These are phyloP conservation scores for Vitis rotundifolia DNA, from an alignment of 164 flowering plant genomes.

Conservation along the genomic window DNA sequence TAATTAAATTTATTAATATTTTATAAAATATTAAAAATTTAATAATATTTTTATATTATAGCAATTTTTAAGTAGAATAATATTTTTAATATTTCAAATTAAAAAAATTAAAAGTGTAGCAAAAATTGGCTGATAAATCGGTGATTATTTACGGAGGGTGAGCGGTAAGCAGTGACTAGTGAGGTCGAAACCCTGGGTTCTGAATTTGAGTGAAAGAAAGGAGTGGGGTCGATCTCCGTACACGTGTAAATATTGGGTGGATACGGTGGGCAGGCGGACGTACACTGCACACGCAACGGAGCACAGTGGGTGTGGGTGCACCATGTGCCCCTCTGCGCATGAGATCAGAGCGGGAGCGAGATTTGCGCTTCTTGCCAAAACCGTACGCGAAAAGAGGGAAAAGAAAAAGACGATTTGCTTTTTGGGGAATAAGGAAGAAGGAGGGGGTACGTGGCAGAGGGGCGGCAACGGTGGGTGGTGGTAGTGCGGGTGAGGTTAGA, in stretches of 20 bases:
- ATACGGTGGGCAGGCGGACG: no score
- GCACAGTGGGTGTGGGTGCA: not conserved
- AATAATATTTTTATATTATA: no score
- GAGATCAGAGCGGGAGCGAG: conserved; percentile 1
- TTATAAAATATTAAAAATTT: no score
- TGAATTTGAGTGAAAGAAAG: not conserved
- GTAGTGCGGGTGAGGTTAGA: no score
- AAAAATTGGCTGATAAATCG: no score
- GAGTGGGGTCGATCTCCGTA: conserved; percentile 6
- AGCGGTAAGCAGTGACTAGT: not conserved
- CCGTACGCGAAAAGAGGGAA: not conserved
- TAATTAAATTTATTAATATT: no score
- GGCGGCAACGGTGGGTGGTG: no score
- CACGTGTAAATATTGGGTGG: conserved; percentile 11
- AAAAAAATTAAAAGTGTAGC: no score
- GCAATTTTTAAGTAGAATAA: no score
- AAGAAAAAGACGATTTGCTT: conserved; percentile 10
- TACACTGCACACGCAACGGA: conserved; percentile 9
- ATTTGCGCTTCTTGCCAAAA: conserved; percentile 12
- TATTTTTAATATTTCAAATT: no score
- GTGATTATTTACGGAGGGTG: no score
- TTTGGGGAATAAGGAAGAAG: not conserved
- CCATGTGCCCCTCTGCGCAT: conserved; percentile 22
- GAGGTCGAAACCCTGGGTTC: not conserved
- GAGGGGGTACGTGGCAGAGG: not conserved